Evolutionary conservation across 2,329 filamentous ascomycete genomes (phyloP), one percentile per base, ranked within the genome.

Genomic region (Ophiostoma triangulosporum): DNA sequence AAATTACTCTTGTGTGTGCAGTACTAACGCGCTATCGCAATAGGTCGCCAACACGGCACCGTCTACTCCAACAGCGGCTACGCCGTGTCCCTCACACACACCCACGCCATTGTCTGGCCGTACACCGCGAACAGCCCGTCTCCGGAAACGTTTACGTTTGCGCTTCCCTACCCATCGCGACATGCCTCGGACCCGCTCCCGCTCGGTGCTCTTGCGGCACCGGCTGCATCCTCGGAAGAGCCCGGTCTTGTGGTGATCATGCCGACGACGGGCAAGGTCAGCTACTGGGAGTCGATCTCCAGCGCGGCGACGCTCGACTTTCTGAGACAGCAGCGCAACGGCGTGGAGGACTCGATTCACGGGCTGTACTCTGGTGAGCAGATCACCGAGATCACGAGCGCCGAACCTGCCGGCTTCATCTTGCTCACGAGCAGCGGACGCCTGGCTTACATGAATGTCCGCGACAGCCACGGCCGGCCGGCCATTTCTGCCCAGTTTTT

Each of bases 271-370:
- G 93, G 93, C 51, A 90, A 84, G 66, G 81, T 97, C 51, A 83
- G 88, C 45, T 97, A 93, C 67, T 97, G 93, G 89, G 93, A 97
- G 65, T 94, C 88, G 36, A 86, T 97, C 58, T 89, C 91, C 54
- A 89, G 83, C 66, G 89, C 88, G 9, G 86, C 89, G 36, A 88
- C 88, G 1, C 76, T 94, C 53, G 87, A 86, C 58, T 79, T 94
- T 38, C 86, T 91, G 62, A 84, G 86, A 59, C 85, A 94, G 64
- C 86, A 87, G 62, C 82, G 86, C 59, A 84, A 82, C 59, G 87
- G 87, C 15, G 80, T 95, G 15, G 88, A 94, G 62, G 81, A 86
- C 46, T 72, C 72, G 3, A 80, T 95, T 57, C 74, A 79, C 2
- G 84, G 85, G 57, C 76, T 96, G 68, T 80, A 84, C 52, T 86